phyloP scores from a whole-genome alignment of 2,329 filamentous ascomycete genomes.

The Aureobasidium sp. region DNA sequence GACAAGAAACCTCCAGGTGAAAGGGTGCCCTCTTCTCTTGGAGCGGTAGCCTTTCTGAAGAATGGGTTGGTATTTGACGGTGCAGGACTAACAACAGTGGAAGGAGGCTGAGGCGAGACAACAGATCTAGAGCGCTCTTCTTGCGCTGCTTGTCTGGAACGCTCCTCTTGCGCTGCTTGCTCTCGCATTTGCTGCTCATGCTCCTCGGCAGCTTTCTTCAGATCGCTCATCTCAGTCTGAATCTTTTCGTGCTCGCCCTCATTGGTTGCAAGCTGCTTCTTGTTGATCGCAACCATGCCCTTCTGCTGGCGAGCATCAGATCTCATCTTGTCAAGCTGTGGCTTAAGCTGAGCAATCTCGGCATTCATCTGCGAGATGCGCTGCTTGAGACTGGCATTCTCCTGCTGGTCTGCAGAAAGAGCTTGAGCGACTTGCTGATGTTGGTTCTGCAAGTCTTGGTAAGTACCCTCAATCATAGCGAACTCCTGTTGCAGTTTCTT shows the following conservation, averaged over 20 bases:
- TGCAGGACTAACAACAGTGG: constrained; percentile 60
- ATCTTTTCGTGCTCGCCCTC: constrained; percentile 85
- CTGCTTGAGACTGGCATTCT: constrained; percentile 80
- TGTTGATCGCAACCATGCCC: constrained; percentile 94
- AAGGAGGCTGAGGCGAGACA: constrained; percentile 28
- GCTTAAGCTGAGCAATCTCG: constrained; percentile 77
- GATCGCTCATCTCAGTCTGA: constrained; percentile 67
- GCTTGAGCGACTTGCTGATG: constrained; percentile 68
- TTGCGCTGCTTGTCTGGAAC: constrained; percentile 32
- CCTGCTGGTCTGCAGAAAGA: constrained; percentile 79
- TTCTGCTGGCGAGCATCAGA: constrained; percentile 92
- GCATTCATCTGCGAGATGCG: constrained; percentile 76
- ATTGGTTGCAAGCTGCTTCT: constrained; percentile 87
- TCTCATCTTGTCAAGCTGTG: constrained; percentile 86
- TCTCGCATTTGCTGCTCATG: constrained; percentile 23
- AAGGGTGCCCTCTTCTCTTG: constrained; percentile 11
- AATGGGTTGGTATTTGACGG: constrained; percentile 81
- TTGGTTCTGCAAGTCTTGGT: constrained; percentile 75
- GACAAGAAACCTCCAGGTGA: constrained; percentile 16
- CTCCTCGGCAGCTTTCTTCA: constrained; percentile 49
- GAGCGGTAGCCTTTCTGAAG: constrained; percentile 57
- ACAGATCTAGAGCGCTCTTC: constrained; percentile 25
- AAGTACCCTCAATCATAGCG: constrained; percentile 71
- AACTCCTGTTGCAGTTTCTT: constrained; percentile 78
- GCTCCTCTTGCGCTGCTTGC: constrained; percentile 32